Evolutionary conservation across 139 green algal species (phyloP).

Genomic region (Chlorella ohadii): DNA sequence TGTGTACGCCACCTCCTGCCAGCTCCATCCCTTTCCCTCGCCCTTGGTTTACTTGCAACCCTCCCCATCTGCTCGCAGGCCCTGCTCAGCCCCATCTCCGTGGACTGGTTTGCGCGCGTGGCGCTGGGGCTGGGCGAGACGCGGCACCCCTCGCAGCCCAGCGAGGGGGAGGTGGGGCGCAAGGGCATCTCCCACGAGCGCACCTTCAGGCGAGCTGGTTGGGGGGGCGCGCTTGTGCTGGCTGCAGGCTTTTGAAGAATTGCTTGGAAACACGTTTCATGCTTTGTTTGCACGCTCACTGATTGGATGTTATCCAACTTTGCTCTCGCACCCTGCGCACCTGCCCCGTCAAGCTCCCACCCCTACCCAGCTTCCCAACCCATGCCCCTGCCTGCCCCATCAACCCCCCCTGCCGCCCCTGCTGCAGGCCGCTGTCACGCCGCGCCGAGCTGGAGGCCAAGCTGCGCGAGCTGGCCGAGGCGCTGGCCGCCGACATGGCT

Average conservation of each 20-base stretch:
- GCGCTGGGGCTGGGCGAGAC: slow-evolving; percentile 71
- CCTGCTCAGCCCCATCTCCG: slow-evolving; percentile 66
- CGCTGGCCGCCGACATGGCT: slow-evolving; percentile 75
- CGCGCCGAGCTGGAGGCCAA: slow-evolving; percentile 62
- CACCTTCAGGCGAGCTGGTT: slow-evolving; percentile 67
- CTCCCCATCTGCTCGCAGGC: slow-evolving; percentile 11
- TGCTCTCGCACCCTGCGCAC: no score
- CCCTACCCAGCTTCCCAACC: no score
- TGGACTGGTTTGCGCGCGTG: slow-evolving; percentile 69
- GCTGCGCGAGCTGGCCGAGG: slow-evolving; percentile 67
- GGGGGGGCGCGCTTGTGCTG: neutral
- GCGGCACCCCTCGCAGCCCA: slow-evolving; percentile 34
- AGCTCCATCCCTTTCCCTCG: neutral
- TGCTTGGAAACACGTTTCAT: no score
- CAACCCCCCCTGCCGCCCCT: neutral
- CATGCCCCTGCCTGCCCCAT: neutral
- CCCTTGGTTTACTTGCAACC: neutral
- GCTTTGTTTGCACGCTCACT: no score
- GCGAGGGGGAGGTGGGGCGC: slow-evolving; percentile 62
- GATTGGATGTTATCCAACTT: no score
- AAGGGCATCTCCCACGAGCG: slow-evolving; percentile 88
- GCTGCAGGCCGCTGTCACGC: neutral
- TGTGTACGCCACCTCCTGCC: neutral
- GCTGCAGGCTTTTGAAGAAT: neutral
- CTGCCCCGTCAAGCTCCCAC: neutral